Evolutionary conservation across 331 rosid genomes (phyloP).

Genomic region (Cydonia oblonga): DNA sequence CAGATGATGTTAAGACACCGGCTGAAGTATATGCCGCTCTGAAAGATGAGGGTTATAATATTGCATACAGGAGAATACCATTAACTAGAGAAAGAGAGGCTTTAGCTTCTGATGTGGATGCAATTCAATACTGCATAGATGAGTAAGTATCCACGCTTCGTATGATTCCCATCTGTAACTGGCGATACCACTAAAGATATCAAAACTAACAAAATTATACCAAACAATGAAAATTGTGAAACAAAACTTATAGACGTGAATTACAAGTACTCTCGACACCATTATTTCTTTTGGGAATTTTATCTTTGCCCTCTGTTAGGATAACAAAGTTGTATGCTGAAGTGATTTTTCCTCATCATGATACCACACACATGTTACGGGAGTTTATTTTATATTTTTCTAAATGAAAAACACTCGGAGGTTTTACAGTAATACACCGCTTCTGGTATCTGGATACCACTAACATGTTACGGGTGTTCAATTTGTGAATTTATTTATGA

Average conservation of each 20-base stretch:
- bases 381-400: not conserved
- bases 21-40: constrained; percentile 63
- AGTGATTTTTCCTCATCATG: not conserved
- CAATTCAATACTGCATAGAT: constrained; percentile 54
- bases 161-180: not conserved
- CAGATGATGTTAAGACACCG: constrained; percentile 73
- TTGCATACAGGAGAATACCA: constrained; percentile 55
- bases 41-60: constrained; percentile 49
- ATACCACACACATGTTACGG: not conserved
- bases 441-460: not conserved
- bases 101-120: constrained; percentile 63
- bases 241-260: not conserved
- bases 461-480: too few relatives aligned
- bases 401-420: not conserved
- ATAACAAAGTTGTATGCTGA: not conserved
- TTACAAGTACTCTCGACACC: not conserved
- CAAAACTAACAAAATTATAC: not conserved
- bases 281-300: not conserved
- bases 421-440: not conserved
- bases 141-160: constrained; percentile 37
- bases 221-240: not conserved
- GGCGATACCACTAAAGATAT: not conserved
- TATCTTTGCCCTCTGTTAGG: not conserved
- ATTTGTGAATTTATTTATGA: not conserved
- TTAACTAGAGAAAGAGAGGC: constrained; percentile 70